These are phyloP conservation scores for Solanum pinnatisectum DNA, from an alignment of 257 asterid species.

Conservation along the genomic window DNA sequence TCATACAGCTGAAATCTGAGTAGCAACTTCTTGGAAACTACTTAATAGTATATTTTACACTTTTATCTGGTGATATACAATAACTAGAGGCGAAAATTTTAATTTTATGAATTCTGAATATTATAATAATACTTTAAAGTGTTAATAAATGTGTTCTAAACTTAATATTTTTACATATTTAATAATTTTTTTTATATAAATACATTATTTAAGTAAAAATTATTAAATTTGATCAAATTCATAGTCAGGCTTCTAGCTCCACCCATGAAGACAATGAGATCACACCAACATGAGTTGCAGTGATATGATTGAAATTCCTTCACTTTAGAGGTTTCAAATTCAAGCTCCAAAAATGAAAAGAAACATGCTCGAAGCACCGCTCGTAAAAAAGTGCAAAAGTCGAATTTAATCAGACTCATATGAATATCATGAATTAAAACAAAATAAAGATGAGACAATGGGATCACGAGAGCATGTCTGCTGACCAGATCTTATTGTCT, in stretches of 20 bases:
- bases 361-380: background rate
- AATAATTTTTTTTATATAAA: too few species aligned
- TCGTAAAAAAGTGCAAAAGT: background rate
- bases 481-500: background rate
- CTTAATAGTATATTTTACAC: background rate
- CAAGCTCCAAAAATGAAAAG: background rate
- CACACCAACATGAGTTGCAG: background rate
- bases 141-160: background rate
- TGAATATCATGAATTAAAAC: accelerated
- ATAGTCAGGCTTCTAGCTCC: background rate
- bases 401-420: background rate
- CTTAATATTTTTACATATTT: too few species aligned
- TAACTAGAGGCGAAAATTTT: too few species aligned
- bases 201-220: background rate
- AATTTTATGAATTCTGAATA: too few species aligned
- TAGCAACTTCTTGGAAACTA: background rate
- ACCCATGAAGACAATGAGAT: background rate
- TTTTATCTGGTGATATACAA: background rate
- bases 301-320: background rate
- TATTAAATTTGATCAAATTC: background rate
- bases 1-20: background rate
- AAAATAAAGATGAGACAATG: background rate
- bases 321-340: background rate
- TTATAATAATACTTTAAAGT: too few species aligned
- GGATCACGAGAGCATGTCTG: background rate